Evolutionary conservation across 768 basidiomycete species (phyloP).

Genomic region (Mrakia gelida): DNA sequence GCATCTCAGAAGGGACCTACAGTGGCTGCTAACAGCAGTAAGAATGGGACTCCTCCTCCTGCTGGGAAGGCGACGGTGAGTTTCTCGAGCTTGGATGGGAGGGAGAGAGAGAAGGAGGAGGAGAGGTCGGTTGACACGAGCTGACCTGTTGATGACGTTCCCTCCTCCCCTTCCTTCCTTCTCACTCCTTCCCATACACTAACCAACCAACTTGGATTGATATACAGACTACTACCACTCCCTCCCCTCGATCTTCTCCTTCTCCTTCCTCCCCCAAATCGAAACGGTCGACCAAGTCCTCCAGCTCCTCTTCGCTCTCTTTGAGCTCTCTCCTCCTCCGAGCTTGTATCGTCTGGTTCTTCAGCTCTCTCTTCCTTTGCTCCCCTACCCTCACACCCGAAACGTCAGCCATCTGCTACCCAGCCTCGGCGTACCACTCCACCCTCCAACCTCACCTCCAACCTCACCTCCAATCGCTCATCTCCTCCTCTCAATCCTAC

Average conservation of each 20-base stretch:
- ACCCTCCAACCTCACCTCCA: constrained; percentile 42
- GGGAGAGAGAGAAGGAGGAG: neutral
- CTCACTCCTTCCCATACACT: too few species aligned
- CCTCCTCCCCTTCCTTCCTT: neutral
- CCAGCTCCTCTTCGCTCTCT: neutral
- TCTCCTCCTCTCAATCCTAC: constrained; percentile 24
- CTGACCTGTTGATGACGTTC: neutral
- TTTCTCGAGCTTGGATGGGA: neutral
- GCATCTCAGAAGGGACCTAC: constrained; percentile 7
- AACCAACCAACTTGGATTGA: neutral
- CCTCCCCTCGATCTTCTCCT: neutral
- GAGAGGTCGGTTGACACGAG: neutral
- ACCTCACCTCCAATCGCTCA: constrained; percentile 35
- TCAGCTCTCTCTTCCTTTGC: constrained; percentile 40
- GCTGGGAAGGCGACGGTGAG: neutral
- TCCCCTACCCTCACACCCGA: constrained; percentile 36
- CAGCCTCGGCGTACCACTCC: constrained; percentile 39
- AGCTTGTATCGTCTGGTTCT: constrained; percentile 35
- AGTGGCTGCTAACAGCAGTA: neutral
- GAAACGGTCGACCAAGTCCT: neutral
- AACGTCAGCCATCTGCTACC: constrained; percentile 39
- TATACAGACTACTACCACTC: neutral
- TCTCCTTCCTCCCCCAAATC: neutral
- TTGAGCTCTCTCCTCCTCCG: constrained; percentile 1
- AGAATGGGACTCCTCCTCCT: neutral